phyloP scores from a whole-genome alignment of 192 early-diverging fungal genomes.

The Chytriomyces sp. region DNA sequence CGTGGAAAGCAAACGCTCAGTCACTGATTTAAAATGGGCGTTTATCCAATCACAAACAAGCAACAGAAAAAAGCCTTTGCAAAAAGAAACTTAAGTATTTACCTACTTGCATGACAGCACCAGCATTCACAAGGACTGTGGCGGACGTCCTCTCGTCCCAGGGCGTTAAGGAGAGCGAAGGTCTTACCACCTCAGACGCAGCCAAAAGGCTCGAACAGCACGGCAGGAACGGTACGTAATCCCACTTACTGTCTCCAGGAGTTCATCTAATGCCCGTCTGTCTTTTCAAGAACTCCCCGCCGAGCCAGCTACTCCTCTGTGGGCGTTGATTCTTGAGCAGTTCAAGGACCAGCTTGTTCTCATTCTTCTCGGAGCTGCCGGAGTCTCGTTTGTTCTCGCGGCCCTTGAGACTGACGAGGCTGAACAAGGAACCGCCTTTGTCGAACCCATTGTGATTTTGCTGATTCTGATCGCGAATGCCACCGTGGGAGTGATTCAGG shows the following conservation, averaged over 20 bases:
- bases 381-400: slow-evolving; percentile 91
- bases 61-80: too few species aligned
- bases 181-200: slow-evolving; percentile 72
- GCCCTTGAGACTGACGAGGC: slow-evolving; percentile 76
- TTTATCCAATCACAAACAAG: too few species aligned
- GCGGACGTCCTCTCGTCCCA: slow-evolving; percentile 72
- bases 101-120: not conserved
- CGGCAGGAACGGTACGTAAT: slow-evolving; percentile 77
- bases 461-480: slow-evolving; percentile 98
- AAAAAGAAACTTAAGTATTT: too few species aligned
- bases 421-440: slow-evolving; percentile 75
- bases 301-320: slow-evolving; percentile 87
- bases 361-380: slow-evolving; percentile 90
- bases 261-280: not conserved
- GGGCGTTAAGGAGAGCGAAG: slow-evolving; percentile 67
- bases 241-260: not conserved
- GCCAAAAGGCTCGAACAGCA: slow-evolving; percentile 63
- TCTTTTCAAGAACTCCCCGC: slow-evolving; percentile 81
- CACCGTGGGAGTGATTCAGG: slow-evolving; percentile 94
- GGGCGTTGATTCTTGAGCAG: slow-evolving; percentile 93
- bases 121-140: slow-evolving; percentile 60
- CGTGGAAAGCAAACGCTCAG: too few species aligned
- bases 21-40: too few species aligned
- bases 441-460: slow-evolving; percentile 97
- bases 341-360: slow-evolving; percentile 99